A percentile compares a stretch with the other conserved stretches of the same genome.
These are phyloP conservation scores for Chytriomyces sp. DNA, from an alignment of 192 early-diverging fungal genomes.

Conservation along the genomic window DNA sequence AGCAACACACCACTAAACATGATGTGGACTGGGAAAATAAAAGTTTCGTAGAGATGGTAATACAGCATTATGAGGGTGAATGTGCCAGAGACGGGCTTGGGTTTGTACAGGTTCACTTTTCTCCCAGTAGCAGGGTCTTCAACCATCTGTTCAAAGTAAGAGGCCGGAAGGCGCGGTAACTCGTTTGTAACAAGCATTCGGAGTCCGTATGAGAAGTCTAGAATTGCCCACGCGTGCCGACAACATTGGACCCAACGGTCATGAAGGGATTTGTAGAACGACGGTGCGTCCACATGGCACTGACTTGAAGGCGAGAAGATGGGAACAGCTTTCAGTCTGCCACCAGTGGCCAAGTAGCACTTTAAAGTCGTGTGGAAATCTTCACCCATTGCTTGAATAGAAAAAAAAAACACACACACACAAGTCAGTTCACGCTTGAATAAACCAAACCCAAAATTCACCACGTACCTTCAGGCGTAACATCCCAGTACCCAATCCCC, in stretches of 20 bases:
- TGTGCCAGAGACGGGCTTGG: conserved; percentile 5
- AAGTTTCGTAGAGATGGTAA: not conserved
- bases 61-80: not conserved
- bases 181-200: conserved; percentile 22
- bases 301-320: conserved; percentile 62
- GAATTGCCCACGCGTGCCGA: conserved; percentile 64
- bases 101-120: conserved; percentile 26
- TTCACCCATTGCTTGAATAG: conserved; percentile 51
- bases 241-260: conserved; percentile 65
- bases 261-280: conserved; percentile 40
- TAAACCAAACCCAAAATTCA: too few relatives aligned
- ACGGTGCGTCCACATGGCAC: conserved; percentile 54
- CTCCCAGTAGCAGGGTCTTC: conserved; percentile 11
- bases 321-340: conserved; percentile 49
- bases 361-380: conserved; percentile 65
- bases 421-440: too few relatives aligned
- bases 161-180: conserved; percentile 22
- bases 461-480: conserved; percentile 39
- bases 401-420: too few relatives aligned
- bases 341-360: conserved; percentile 60
- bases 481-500: conserved; percentile 60
- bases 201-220: conserved; percentile 62
- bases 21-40: not conserved
- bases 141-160: conserved; percentile 1
- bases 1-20: not conserved